phyloP scores from a whole-genome alignment of 78 protist genomes.

The Dictyostelium citrinum region DNA sequence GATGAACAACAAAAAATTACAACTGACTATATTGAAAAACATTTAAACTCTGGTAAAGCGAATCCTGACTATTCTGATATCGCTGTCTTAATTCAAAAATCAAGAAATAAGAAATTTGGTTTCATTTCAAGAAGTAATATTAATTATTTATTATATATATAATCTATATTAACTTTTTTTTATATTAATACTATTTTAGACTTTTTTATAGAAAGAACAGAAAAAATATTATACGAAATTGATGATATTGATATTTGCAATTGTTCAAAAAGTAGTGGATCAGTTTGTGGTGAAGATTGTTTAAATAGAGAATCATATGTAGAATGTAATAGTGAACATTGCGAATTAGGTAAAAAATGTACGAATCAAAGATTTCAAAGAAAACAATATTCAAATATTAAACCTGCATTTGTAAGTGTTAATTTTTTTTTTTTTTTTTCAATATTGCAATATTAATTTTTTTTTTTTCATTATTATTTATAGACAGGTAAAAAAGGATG shows the following conservation, averaged over 20 bases:
- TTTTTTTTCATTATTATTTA: neutral
- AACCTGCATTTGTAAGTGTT: slow-evolving; percentile 56
- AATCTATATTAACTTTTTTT: neutral
- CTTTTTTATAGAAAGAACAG: slow-evolving; percentile 60
- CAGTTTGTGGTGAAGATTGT: slow-evolving; percentile 64
- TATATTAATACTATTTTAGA: neutral
- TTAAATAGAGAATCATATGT: slow-evolving; percentile 49
- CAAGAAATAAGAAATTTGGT: slow-evolving; percentile 44
- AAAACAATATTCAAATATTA: slow-evolving; percentile 25
- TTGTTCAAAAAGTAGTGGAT: neutral
- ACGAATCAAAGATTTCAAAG: slow-evolving; percentile 76
- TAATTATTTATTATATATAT: no score
- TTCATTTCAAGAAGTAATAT: slow-evolving; percentile 20
- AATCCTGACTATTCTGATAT: neutral
- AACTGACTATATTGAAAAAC: slow-evolving; percentile 9
- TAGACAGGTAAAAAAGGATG: slow-evolving; percentile 81
- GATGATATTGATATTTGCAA: slow-evolving; percentile 45
- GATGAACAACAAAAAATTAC: neutral
- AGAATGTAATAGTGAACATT: slow-evolving; percentile 56
- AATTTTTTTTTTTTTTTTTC: neutral
- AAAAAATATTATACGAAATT: neutral
- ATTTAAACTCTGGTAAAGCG: neutral
- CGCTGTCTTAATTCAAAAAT: slow-evolving; percentile 41
- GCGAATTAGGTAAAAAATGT: slow-evolving; percentile 55
- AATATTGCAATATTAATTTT: neutral